Conservation (phyloP, 768 basidiomycete genomes). For the Boletus tylopilopsis region DNA sequence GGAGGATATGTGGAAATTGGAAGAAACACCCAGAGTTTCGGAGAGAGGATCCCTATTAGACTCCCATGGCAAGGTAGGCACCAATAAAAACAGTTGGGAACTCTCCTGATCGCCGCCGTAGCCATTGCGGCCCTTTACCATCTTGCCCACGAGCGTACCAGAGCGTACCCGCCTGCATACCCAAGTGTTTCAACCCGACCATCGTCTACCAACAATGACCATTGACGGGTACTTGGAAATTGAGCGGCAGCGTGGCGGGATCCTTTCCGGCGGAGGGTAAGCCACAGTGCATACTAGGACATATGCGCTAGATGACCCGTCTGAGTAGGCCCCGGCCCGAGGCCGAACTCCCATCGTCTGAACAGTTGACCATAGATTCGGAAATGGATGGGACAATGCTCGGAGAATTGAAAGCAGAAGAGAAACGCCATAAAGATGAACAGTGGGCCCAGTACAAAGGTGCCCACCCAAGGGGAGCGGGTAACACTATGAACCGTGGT, state of each 20-base stretch:
- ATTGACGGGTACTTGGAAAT: constrained; percentile 92
- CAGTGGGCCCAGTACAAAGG: constrained; percentile 91
- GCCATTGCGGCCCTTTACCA: constrained; percentile 91
- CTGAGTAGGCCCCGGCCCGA: constrained; percentile 59
- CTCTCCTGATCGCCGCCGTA: constrained; percentile 29
- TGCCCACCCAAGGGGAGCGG: constrained; percentile 82
- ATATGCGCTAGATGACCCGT: constrained; percentile 4
- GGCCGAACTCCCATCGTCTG: constrained; percentile 63
- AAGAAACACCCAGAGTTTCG: constrained; percentile 43
- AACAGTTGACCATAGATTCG: constrained; percentile 72
- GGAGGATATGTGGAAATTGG: constrained; percentile 71
- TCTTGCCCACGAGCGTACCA: constrained; percentile 67
- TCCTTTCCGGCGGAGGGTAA: constrained; percentile 86
- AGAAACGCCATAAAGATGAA: constrained; percentile 81
- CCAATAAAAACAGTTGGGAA: not conserved
- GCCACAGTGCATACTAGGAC: constrained; percentile 29
- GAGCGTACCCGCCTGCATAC: constrained; percentile 71
- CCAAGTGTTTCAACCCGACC: constrained; percentile 80
- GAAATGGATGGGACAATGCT: constrained; percentile 78
- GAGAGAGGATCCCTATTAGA: constrained; percentile 69
- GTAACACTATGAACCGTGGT: constrained; percentile 95
- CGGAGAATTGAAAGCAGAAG: constrained; percentile 67
- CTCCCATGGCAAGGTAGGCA: constrained; percentile 65
- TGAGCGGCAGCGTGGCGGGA: constrained; percentile 79
- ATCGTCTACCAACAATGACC: constrained; percentile 91